These are phyloP conservation scores for Globisporangium middletonii DNA, from an alignment of 352 stramenopile species.

Conservation along the genomic window DNA sequence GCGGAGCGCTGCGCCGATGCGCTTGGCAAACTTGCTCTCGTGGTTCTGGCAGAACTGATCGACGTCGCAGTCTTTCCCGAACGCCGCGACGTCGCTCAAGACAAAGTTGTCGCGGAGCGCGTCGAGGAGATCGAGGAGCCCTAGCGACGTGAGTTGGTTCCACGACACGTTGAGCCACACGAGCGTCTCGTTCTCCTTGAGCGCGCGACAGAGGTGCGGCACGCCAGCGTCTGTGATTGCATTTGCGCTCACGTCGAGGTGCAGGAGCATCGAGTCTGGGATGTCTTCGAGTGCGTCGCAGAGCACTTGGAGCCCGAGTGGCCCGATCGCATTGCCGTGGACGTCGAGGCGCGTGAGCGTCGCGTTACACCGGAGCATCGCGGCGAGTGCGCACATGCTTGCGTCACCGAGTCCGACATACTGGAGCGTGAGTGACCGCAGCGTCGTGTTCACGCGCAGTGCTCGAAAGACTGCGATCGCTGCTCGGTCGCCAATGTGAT, in stretches of 20 bases:
- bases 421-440: slow-evolving; percentile 47
- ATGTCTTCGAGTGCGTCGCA: slow-evolving; percentile 52
- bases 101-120: slow-evolving; percentile 54
- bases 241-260: slow-evolving; percentile 56
- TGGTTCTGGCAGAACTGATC: slow-evolving; percentile 50
- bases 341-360: slow-evolving; percentile 54
- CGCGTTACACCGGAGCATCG: slow-evolving; percentile 49
- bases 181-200: slow-evolving; percentile 72
- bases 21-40: slow-evolving; percentile 42
- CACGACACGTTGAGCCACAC: slow-evolving; percentile 55
- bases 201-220: slow-evolving; percentile 27
- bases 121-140: slow-evolving; percentile 33
- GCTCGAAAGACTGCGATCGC: slow-evolving; percentile 48
- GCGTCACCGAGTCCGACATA: slow-evolving; percentile 41
- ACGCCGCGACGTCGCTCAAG: slow-evolving; percentile 39
- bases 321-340: slow-evolving; percentile 41
- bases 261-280: slow-evolving; percentile 51
- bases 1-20: slow-evolving; percentile 38
- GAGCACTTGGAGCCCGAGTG: slow-evolving; percentile 38
- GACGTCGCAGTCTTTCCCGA: slow-evolving; percentile 44
- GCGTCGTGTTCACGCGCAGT: slow-evolving; percentile 37
- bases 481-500: slow-evolving; percentile 15
- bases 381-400: slow-evolving; percentile 47
- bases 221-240: slow-evolving; percentile 38
- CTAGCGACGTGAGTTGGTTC: slow-evolving; percentile 48